Conservation (phyloP, 352 stramenopile species). For the Pythium grandisporangium region DNA sequence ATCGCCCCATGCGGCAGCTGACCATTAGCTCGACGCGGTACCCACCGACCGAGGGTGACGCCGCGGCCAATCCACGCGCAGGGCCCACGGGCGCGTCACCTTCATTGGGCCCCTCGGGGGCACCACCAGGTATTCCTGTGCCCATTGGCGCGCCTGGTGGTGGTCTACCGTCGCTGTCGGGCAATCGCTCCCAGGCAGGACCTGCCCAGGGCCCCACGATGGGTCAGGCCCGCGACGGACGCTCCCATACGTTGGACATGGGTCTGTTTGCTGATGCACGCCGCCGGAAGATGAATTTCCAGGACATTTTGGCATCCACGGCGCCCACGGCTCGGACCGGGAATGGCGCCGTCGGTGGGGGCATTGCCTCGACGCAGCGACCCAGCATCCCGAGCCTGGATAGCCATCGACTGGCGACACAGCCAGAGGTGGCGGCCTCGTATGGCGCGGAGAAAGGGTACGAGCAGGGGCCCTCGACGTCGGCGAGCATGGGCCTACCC, state of each 20-base stretch:
- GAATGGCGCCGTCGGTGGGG: too few species aligned
- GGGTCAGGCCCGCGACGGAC: slow-evolving; percentile 63
- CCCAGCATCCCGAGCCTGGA: too few species aligned
- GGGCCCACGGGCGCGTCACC: too few species aligned
- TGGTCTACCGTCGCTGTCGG: slow-evolving; percentile 43
- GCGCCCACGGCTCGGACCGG: slow-evolving; percentile 14
- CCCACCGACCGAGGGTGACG: slow-evolving; percentile 7
- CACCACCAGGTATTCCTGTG: slow-evolving; percentile 5
- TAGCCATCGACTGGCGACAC: too few species aligned
- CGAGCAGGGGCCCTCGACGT: too few species aligned
- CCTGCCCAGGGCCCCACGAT: slow-evolving; percentile 57
- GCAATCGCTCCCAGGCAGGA: slow-evolving; percentile 7
- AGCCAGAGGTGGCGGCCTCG: slow-evolving; percentile 4
- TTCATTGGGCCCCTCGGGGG: too few species aligned
- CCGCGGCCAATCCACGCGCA: slow-evolving; percentile 8
- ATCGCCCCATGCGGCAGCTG: slow-evolving; percentile 40
- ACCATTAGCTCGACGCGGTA: slow-evolving; percentile 50
- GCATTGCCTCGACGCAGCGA: too few species aligned
- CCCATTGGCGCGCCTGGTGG: slow-evolving; percentile 13
- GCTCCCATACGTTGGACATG: slow-evolving; percentile 82
- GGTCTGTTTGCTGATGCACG: slow-evolving; percentile 67
- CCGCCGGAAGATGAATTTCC: slow-evolving; percentile 83
- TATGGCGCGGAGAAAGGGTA: slow-evolving; percentile 8
- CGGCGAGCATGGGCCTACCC: too few species aligned
- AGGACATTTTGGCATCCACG: slow-evolving; percentile 74